Evolutionary conservation across 73 alveolate species (phyloP).

Genomic region (Stentor coeruleus): DNA sequence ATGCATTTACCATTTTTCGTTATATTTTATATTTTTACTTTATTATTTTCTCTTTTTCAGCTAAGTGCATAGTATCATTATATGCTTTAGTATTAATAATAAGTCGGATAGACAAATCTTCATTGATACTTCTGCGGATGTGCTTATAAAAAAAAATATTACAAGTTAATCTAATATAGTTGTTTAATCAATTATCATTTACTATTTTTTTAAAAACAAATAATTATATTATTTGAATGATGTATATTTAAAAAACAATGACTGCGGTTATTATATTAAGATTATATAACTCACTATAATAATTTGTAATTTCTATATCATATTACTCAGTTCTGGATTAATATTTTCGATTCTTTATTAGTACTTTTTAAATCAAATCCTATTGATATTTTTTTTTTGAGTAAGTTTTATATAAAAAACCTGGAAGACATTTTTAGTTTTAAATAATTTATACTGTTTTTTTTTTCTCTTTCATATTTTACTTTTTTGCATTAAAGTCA

Average conservation of each 20-base stretch:
- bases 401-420: conserved; percentile 47
- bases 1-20: conserved; percentile 63
- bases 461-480: conserved; percentile 33
- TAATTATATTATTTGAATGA: too few relatives aligned
- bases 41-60: conserved; percentile 76
- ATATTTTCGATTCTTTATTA: conserved; percentile 39
- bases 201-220: too few relatives aligned
- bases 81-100: conserved; percentile 56
- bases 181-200: too few relatives aligned
- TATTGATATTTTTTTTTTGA: conserved; percentile 31
- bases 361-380: not conserved
- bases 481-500: conserved; percentile 13
- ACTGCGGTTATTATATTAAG: conserved; percentile 43
- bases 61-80: conserved; percentile 60
- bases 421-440: conserved; percentile 23
- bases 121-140: too few relatives aligned
- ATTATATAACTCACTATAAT: conserved; percentile 15
- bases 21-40: conserved; percentile 50
- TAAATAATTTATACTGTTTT: conserved; percentile 21
- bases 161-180: too few relatives aligned
- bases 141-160: too few relatives aligned
- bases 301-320: conserved; percentile 50
- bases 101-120: conserved; percentile 52
- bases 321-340: conserved; percentile 87
- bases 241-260: too few relatives aligned